A percentile compares a stretch with the other conserved stretches of the same genome.
Evolutionary conservation across 2,329 filamentous ascomycete genomes (phyloP).

Genomic region (Aspergillus brasiliensis): DNA sequence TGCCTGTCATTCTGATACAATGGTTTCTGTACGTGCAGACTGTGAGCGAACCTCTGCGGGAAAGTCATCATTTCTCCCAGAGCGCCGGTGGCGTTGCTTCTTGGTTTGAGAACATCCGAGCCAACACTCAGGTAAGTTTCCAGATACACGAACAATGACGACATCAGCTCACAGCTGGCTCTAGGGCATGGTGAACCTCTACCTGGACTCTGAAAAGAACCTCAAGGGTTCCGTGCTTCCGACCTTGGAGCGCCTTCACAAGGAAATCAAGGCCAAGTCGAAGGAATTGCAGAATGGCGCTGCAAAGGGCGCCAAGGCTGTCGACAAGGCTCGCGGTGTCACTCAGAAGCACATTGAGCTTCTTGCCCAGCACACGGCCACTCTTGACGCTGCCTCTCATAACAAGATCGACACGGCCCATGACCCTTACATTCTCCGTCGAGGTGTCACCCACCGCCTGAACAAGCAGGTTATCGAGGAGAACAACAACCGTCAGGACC

Average conservation of each 20-base stretch:
- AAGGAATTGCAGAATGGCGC: conserved; percentile 85
- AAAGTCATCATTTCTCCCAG: conserved; percentile 92
- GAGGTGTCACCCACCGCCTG: conserved; percentile 79
- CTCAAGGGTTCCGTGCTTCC: conserved; percentile 85
- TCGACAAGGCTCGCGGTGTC: conserved; percentile 80
- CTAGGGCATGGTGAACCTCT: conserved; percentile 81
- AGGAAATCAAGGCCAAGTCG: conserved; percentile 93
- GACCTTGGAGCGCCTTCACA: conserved; percentile 85
- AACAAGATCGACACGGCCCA: conserved; percentile 70
- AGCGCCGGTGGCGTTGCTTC: conserved; percentile 82
- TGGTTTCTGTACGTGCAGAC: conserved; percentile 54
- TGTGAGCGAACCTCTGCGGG: conserved; percentile 79
- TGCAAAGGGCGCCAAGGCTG: conserved; percentile 81
- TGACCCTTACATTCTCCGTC: conserved; percentile 85
- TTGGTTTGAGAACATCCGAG: conserved; percentile 90
- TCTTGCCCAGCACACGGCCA: conserved; percentile 80
- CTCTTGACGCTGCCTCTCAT: conserved; percentile 70
- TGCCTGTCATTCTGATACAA: conserved; percentile 10
- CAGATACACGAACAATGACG: no score
- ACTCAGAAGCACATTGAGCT: conserved; percentile 98
- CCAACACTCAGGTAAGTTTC: conserved; percentile 74
- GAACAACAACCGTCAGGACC: conserved; percentile 92
- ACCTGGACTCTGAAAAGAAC: conserved; percentile 87
- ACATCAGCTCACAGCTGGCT: neutral
- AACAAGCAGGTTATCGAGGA: conserved; percentile 91